Conservation (phyloP, 495 filamentous ascomycete genomes). For the Aspergillus sclerotioniger region DNA sequence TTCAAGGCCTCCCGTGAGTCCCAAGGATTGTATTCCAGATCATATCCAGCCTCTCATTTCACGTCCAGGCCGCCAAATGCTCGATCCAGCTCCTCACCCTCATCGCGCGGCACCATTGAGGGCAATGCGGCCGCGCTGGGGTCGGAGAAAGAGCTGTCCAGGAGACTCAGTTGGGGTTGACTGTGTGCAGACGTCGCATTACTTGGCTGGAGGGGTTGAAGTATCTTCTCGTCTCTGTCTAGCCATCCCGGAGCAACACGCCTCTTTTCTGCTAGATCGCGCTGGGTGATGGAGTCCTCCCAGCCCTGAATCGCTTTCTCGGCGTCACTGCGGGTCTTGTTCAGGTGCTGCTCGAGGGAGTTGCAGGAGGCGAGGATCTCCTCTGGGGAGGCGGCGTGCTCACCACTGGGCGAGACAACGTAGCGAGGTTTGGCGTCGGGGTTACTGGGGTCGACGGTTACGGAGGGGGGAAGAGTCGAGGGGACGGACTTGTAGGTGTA, state of each 20-base stretch:
- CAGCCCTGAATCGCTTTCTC: constrained; percentile 64
- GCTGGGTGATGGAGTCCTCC: constrained; percentile 65
- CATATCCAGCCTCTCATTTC: constrained; percentile 30
- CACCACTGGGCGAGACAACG: constrained; percentile 67
- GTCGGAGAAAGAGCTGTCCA: constrained; percentile 46
- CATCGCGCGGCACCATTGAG: constrained; percentile 50
- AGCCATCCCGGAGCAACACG: constrained; percentile 91
- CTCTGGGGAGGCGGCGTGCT: constrained; percentile 75
- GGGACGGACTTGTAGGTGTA: constrained; percentile 93
- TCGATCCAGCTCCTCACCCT: constrained; percentile 82
- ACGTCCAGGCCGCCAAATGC: constrained; percentile 73
- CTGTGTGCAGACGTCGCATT: constrained; percentile 18
- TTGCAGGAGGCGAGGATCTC: constrained; percentile 78
- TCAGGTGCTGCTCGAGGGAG: constrained; percentile 71
- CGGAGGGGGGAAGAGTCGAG: constrained; percentile 77
- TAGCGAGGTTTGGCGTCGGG: constrained; percentile 56
- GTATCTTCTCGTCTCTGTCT: constrained; percentile 79
- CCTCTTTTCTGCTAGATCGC: constrained; percentile 89
- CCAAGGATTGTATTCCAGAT: neutral
- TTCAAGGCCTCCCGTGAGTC: neutral
- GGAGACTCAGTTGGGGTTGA: constrained; percentile 42
- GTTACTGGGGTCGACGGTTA: constrained; percentile 52
- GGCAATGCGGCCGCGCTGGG: constrained; percentile 37
- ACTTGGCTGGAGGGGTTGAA: constrained; percentile 79
- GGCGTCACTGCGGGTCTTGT: constrained; percentile 60